These are phyloP conservation scores for Ogataea nonfermentans DNA, from an alignment of 805 yeast species.

Conservation along the genomic window DNA sequence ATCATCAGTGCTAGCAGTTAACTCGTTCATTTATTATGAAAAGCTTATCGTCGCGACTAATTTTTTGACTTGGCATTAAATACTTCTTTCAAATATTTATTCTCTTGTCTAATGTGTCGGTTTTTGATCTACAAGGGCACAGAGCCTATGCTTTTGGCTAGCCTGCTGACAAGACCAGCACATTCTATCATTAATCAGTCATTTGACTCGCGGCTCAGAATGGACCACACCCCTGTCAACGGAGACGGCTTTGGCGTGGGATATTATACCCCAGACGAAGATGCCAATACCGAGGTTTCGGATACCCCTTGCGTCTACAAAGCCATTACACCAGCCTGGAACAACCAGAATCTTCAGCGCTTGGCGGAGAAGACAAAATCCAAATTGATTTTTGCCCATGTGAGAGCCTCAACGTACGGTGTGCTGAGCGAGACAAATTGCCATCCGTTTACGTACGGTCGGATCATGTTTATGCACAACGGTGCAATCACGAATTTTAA, in stretches of 20 bases:
- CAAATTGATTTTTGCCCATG: slow-evolving; percentile 87
- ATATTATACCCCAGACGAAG: slow-evolving; percentile 64
- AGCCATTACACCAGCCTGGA: slow-evolving; percentile 99
- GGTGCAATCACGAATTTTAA: slow-evolving; percentile 81
- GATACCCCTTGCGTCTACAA: slow-evolving; percentile 88
- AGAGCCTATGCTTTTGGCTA: slow-evolving; percentile 82
- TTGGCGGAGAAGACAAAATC: slow-evolving; percentile 87
- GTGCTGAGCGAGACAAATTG: slow-evolving; percentile 93
- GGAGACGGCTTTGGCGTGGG: slow-evolving; percentile 99
- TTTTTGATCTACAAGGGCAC: slow-evolving; percentile 89
- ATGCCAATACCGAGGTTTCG: slow-evolving; percentile 14
- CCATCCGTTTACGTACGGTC: slow-evolving; percentile 90
- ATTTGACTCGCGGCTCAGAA: slow-evolving; percentile 81
- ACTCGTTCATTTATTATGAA: slow-evolving; percentile 3
- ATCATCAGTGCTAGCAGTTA: background rate
- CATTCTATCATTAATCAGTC: slow-evolving; percentile 97
- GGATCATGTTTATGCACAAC: slow-evolving; percentile 95
- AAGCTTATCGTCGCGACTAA: slow-evolving; percentile 5
- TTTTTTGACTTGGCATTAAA: background rate
- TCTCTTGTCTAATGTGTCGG: slow-evolving; percentile 67
- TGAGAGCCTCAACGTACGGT: slow-evolving; percentile 94
- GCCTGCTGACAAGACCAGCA: slow-evolving; percentile 88
- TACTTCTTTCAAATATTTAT: slow-evolving; percentile 1
- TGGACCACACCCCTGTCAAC: slow-evolving; percentile 90
- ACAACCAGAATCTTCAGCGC: slow-evolving; percentile 83